These are phyloP conservation scores for Marasmius oreades DNA, from an alignment of 1,284 basidiomycete species.

Conservation along the genomic window DNA sequence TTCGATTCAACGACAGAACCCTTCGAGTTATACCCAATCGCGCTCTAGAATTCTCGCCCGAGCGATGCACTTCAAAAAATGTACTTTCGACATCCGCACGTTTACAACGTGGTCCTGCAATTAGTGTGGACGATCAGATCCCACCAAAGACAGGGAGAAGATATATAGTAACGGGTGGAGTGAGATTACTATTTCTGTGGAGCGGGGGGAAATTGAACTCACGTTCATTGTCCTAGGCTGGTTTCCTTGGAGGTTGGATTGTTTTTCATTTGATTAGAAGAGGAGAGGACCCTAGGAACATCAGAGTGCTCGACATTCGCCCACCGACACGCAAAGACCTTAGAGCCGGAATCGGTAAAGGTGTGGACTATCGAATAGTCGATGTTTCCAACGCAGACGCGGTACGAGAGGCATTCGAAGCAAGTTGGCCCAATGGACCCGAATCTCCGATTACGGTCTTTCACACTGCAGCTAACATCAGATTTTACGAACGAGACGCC, in stretches of 20 bases:
- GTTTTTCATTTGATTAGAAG: constrained; percentile 48
- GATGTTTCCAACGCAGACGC: constrained; percentile 39
- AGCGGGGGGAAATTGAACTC: not conserved
- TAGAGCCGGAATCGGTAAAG: constrained; percentile 33
- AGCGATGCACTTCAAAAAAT: constrained; percentile 8
- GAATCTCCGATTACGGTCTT: constrained; percentile 41
- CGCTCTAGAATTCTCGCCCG: constrained; percentile 7
- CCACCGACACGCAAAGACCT: constrained; percentile 46
- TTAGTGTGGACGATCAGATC: constrained; percentile 20
- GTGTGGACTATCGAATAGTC: constrained; percentile 41
- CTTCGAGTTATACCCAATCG: constrained; percentile 6
- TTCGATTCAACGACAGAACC: constrained; percentile 10
- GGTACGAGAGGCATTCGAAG: constrained; percentile 42
- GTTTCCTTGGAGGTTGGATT: constrained; percentile 57
- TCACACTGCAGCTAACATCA: constrained; percentile 53
- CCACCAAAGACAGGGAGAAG: constrained; percentile 50
- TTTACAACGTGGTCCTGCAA: constrained; percentile 9
- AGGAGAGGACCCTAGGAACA: constrained; percentile 48
- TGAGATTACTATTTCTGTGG: constrained; percentile 26
- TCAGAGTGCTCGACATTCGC: constrained; percentile 50
- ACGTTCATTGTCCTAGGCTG: constrained; percentile 33
- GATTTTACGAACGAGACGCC: constrained; percentile 48
- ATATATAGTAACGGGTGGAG: constrained; percentile 52
- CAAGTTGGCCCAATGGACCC: constrained; percentile 38
- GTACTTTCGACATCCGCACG: constrained; percentile 3